Base-by-base conservation (phyloP, 1,284 basidiomycete species). In the Omphalotus olearius region DNA sequence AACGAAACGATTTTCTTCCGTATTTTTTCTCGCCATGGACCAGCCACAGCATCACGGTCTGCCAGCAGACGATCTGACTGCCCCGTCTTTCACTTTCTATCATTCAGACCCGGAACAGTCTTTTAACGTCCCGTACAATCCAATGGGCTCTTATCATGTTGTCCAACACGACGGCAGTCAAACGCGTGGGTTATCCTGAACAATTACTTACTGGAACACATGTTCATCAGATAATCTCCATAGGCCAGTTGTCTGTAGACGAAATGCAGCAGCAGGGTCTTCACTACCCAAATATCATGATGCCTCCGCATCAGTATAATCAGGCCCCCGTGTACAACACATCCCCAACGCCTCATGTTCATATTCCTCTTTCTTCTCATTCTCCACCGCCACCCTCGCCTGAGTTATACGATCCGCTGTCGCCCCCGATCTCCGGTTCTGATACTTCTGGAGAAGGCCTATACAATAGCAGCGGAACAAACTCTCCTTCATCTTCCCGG, bases 381-480 rank as follows among this genome's bases (percentile, higher is more conserved):
- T 78, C 77, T 62, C 83, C 86, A 65, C 82, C 86, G 66, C 83
- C 87, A 58, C 79, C 80, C 59, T 86, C 83, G 59, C 86, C 87
- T 67, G 78, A 83, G 71, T 78, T 85, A 71, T 88, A 88, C 69
- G 85, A 86, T 71, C 30, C 30, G 65, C 73, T 88, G 62, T 88
- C 86, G 51, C 87, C 88, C 67, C 85, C 84, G 69, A 75, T 88
- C 64, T 89, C 86, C 71, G 87, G 87, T 72, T 89, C 88, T 71
- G 88, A 90, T 70, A 86, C 85, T 63, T 88, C 86, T 63, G 84
- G 75, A 61, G 85, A 88, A 78, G 84, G 84, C 62, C 69, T 84
- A 58, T 88, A 89, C 76, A 87, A 87, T 73, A 85, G 82, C 66
- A 86, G 83, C 66, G 81, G 82, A 63, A 79, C 83, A 52, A 84